Percentiles rank a stretch among this genome's conserved stretches.
Evolutionary conservation across 2,329 filamentous ascomycete species (phyloP).

Genomic region (Microdochium bolleyi): DNA sequence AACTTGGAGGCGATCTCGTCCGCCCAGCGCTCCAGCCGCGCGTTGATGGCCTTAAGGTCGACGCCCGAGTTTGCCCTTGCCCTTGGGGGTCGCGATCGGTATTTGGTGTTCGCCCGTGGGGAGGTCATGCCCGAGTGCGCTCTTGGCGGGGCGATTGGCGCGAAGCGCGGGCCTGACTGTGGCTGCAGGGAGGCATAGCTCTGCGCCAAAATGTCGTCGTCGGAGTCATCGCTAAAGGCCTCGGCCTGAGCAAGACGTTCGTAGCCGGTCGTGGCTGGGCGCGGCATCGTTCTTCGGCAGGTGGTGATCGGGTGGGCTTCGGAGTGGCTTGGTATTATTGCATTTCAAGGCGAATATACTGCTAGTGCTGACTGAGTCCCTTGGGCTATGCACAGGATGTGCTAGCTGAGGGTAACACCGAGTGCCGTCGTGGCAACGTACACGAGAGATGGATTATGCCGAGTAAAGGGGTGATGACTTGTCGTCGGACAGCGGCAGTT

Average conservation of each 20-base stretch:
- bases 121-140: constrained; percentile 53
- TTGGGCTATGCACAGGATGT: too few relatives aligned
- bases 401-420: too few relatives aligned
- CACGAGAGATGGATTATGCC: too few relatives aligned
- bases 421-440: too few relatives aligned
- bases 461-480: too few relatives aligned
- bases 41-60: constrained; percentile 97
- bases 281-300: constrained; percentile 45
- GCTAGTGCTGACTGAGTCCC: too few relatives aligned
- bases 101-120: constrained; percentile 32
- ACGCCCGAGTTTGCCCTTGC: constrained; percentile 71
- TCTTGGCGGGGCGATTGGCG: constrained; percentile 52
- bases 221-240: constrained; percentile 64
- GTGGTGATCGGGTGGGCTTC: too few relatives aligned
- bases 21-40: constrained; percentile 88
- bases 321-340: too few relatives aligned
- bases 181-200: constrained; percentile 46
- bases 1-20: constrained; percentile 97
- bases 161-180: constrained; percentile 53
- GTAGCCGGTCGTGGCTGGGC: constrained; percentile 73
- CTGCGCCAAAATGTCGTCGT: constrained; percentile 53
- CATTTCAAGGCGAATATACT: too few relatives aligned
- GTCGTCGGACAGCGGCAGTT: background rate
- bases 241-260: constrained; percentile 79
- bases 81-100: constrained; percentile 38